A percentile compares a stretch with the other conserved stretches of the same genome.
Evolutionary conservation across 129 eudicot genomes (phyloP).

Genomic region (Gnaphalium uliginosum): DNA sequence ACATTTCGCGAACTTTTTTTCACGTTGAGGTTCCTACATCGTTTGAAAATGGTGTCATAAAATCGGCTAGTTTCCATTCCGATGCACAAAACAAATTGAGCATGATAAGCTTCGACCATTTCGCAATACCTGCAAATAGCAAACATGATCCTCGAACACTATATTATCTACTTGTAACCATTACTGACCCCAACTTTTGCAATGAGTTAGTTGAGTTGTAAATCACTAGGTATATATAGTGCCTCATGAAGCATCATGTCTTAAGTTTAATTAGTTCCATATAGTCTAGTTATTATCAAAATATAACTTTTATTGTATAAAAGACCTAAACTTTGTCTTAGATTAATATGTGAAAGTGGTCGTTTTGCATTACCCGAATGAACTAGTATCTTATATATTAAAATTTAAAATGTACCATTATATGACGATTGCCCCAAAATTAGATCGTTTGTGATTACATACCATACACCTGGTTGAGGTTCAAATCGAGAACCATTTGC

Average conservation of each 20-base stretch:
- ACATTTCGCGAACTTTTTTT: neutral
- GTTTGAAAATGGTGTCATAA: constrained; percentile 69
- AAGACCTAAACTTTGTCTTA: neutral
- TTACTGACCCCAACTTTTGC: too few relatives aligned
- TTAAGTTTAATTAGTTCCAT: too few relatives aligned
- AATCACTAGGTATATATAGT: too few relatives aligned
- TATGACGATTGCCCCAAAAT: neutral
- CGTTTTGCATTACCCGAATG: neutral
- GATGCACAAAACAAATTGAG: constrained; percentile 63
- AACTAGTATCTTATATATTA: too few relatives aligned
- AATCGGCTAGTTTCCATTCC: constrained; percentile 64
- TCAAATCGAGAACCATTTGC: constrained; percentile 55
- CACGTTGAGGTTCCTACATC: constrained; percentile 50
- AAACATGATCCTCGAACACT: too few relatives aligned
- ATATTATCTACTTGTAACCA: too few relatives aligned
- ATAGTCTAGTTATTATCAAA: too few relatives aligned
- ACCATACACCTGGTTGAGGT: constrained; percentile 81
- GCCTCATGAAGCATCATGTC: too few relatives aligned
- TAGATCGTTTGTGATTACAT: constrained; percentile 19
- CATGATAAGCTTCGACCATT: constrained; percentile 68
- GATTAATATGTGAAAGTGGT: neutral
- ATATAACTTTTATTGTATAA: neutral
- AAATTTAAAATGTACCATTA: neutral
- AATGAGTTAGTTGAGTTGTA: too few relatives aligned
- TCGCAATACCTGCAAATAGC: constrained; percentile 75